Base-by-base conservation (phyloP, 129 eudicot species). In the Dittrichia graveolens region DNA sequence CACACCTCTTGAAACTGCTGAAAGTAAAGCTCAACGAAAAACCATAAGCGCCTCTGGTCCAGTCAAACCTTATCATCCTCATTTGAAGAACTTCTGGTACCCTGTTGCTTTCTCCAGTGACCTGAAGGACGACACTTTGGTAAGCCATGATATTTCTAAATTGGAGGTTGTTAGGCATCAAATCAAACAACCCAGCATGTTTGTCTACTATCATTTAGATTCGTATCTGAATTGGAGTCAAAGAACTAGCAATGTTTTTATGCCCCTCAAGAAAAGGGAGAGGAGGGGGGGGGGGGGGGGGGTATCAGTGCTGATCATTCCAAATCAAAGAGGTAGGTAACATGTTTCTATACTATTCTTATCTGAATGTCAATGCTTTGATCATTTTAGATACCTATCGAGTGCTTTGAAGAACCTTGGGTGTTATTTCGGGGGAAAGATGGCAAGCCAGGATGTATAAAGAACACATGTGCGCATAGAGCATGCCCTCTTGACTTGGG, bases 401-500 rank as follows among this genome's bases (percentile, higher is more conserved):
- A 91, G 70, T 91, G 96, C 68, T 91, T 91, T 61, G 97, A 91
- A 72, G 83, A 91, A 81, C 93, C 96, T 35, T 91, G 97, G 97
- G 97, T 91, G 18, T 72, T 91, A 45, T 91, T 91, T 69, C 96
- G 96, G 35, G 97, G 97, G 55, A 91, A 88, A 73, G 93, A 88
- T 76, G 97, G 97, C 5, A 81, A 88, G 78, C 90, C 96, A 0
- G 97, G 96, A 65, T 91, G 97, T 72, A 85, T 91, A n/a, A 83
- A 72, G 79, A 88, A 91, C 82, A 91, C 97, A 0, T 91, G 97
- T 64, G 97, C 97, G 4, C 97, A 91, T 73, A 82, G 97, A 80
- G 96, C 97, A 42, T 91, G 97, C 79, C 97, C 97, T 43, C 97
- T 91, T 80, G 82, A 91, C 64, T 84, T 91, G 47, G 97, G 97